Conservation (phyloP, 1,284 basidiomycete genomes). For the Sparassis latifolia region DNA sequence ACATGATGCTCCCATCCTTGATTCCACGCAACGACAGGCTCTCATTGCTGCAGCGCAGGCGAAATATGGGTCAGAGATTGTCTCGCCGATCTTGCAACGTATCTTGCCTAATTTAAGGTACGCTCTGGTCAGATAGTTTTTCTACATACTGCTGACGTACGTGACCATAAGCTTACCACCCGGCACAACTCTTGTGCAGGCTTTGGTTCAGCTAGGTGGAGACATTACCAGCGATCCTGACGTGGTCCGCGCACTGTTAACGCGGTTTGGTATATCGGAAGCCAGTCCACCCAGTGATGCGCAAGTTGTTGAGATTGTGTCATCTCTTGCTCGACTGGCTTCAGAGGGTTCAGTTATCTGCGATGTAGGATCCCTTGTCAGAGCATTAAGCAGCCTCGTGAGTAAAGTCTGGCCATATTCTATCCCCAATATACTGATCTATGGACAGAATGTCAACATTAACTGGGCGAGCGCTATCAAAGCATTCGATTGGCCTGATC, state of each 20-base stretch:
- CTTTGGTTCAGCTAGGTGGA: slow-evolving; percentile 66
- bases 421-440: slow-evolving; percentile 7
- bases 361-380: slow-evolving; percentile 74
- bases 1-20: slow-evolving; percentile 60
- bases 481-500: slow-evolving; percentile 72
- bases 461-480: slow-evolving; percentile 79
- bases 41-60: slow-evolving; percentile 67
- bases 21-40: slow-evolving; percentile 62
- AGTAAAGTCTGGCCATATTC: slow-evolving; percentile 25
- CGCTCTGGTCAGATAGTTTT: slow-evolving; percentile 11
- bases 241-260: slow-evolving; percentile 58
- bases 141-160: slow-evolving; percentile 8
- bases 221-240: slow-evolving; percentile 73
- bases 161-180: slow-evolving; percentile 46
- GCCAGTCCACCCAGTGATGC: slow-evolving; percentile 60
- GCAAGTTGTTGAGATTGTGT: slow-evolving; percentile 65
- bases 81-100: slow-evolving; percentile 45
- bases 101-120: slow-evolving; percentile 64
- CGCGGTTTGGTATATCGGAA: slow-evolving; percentile 68
- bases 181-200: slow-evolving; percentile 63
- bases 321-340: slow-evolving; percentile 57
- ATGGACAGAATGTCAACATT: slow-evolving; percentile 48
- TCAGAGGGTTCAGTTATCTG: slow-evolving; percentile 64
- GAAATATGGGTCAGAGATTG: slow-evolving; percentile 61
- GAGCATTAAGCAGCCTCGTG: slow-evolving; percentile 63